phyloP scores from a whole-genome alignment of 306 rosid genomes.

The Sindora glabra region DNA sequence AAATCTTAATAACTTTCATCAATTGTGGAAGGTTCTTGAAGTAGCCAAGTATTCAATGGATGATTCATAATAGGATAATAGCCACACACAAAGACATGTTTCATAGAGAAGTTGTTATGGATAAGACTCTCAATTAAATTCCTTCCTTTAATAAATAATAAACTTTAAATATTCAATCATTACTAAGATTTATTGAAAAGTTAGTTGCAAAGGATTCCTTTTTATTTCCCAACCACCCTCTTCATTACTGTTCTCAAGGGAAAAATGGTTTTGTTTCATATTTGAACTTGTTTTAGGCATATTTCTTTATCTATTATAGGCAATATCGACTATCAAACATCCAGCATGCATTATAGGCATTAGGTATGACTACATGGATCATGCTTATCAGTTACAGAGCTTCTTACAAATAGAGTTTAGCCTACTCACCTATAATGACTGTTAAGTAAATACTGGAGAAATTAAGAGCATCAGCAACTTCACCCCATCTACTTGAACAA shows the following conservation, averaged over 20 bases:
- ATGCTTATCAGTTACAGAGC: constrained; percentile 15
- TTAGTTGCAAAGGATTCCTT: constrained; percentile 6
- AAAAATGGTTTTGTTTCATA: background rate
- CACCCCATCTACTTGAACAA: constrained; percentile 87
- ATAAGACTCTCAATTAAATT: constrained; percentile 20
- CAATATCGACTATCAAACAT: constrained; percentile 1
- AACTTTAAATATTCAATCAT: background rate
- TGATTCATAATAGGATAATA: constrained; percentile 87
- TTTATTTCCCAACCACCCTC: background rate
- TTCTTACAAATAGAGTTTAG: too few species aligned
- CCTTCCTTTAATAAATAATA: background rate
- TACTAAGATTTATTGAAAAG: background rate
- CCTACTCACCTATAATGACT: constrained; percentile 74
- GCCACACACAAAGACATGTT: constrained; percentile 94
- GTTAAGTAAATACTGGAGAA: constrained; percentile 93
- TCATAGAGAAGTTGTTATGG: constrained; percentile 87
- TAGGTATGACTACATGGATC: background rate
- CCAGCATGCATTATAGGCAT: constrained; percentile 8
- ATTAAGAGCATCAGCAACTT: constrained; percentile 86
- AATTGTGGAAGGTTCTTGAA: constrained; percentile 89
- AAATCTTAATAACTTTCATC: constrained; percentile 76
- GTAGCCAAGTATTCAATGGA: constrained; percentile 91
- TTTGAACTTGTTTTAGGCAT: background rate
- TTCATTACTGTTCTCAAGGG: background rate
- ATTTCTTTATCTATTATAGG: constrained; percentile 1